Percentiles rank a stretch among this genome's conserved stretches.
Evolutionary conservation across 768 basidiomycete genomes (phyloP).

Genomic region (Collybiopsis luxurians): DNA sequence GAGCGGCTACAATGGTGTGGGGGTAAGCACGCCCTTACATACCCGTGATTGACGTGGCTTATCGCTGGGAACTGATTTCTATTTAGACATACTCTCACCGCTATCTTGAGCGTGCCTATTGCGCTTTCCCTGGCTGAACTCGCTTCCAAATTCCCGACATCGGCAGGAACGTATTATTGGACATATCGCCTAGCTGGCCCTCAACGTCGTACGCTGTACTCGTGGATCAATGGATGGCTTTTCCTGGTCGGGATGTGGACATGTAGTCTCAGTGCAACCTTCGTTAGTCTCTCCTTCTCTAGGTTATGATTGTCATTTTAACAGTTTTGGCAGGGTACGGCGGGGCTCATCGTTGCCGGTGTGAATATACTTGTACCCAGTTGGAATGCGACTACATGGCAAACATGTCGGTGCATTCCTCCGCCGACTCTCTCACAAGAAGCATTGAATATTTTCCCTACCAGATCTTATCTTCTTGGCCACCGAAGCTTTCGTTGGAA

Average conservation of each 20-base stretch:
- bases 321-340: constrained; percentile 39
- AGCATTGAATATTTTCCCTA: background rate
- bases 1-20: background rate
- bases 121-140: constrained; percentile 58
- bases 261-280: constrained; percentile 59
- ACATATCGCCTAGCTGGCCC: constrained; percentile 58
- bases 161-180: constrained; percentile 67
- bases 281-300: constrained; percentile 30
- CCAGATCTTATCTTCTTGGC: constrained; percentile 56
- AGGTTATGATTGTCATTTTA: background rate
- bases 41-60: background rate
- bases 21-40: background rate
- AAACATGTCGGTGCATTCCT: constrained; percentile 42
- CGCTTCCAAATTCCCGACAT: constrained; percentile 58
- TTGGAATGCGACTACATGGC: constrained; percentile 57
- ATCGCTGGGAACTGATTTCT: background rate
- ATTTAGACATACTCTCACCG: constrained; percentile 49
- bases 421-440: background rate
- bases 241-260: constrained; percentile 71
- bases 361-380: constrained; percentile 54
- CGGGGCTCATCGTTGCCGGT: constrained; percentile 59
- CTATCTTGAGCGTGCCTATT: constrained; percentile 44
- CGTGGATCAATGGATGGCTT: constrained; percentile 74
- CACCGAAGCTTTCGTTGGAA: constrained; percentile 43
- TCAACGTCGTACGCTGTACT: constrained; percentile 45